Evolutionary conservation across 2,329 filamentous ascomycete genomes (phyloP), one percentile per base, ranked within the genome.

Genomic region (Arthrobotrys conoides): DNA sequence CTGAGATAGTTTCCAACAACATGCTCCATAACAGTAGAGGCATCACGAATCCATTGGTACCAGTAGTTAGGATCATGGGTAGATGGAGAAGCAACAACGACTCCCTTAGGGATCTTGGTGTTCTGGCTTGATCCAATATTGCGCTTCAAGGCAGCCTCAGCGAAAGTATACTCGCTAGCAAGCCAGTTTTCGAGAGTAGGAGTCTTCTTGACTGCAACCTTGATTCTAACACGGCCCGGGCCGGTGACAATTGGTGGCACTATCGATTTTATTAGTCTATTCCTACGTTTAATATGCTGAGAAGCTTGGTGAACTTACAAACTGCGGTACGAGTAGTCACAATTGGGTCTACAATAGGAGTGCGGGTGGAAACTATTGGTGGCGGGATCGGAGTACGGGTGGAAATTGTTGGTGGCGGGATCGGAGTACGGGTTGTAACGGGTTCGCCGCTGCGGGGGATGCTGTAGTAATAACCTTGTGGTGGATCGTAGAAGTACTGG

Each of bases 1-100:
- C 84, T 82, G 49, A 82, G 80, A 81, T 86, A 86, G 10, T 85
- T 76, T 61, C 84, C 82, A 51, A 86, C 84, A 41, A 86, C 82
- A 5, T 85, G 84, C 38, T 83, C 82, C 80, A 84, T 84, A 14
- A 85, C 86, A 44, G 86, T 85, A 0, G 85, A 85, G 44, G 85
- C 85, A 80, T 86, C 85, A 71, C 85, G 84, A 41, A 86, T 83
- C 85, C 85, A 86, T 80, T 86, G 85, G 79, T 84, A 86, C 81
- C 83, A 86, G 80, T 86, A 86, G 73, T 86, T 83, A 10, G 86
- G 85, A 18, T 82, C 81, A 2, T 83, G 73, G 30, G 82, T 83
- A 16, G 84, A 86, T 2, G 85, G 85, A 68, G 85, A 86, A 27
- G 86, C 85, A 38, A 86, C 81, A 1, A 86, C 85, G 2, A 84